Base-by-base conservation (phyloP, 805 yeast species). In the Metschnikowia lochheadii region DNA sequence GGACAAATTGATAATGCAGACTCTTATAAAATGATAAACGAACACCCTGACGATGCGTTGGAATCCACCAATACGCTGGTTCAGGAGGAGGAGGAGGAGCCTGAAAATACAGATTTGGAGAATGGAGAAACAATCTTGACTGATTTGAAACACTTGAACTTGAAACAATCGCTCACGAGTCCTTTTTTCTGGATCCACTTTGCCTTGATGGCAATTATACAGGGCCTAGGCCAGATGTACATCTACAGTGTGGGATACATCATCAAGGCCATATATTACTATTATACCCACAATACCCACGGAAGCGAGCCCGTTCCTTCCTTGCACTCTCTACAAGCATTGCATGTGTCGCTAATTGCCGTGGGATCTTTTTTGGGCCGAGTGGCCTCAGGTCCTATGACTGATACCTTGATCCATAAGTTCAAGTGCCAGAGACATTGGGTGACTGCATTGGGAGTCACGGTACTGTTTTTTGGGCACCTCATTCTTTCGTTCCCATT, bases 211-310 rank as follows among this genome's bases (percentile, higher is more conserved):
- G 59, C 70, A 1, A 53, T 67, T 15, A 55, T 65, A n/a, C 73
- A 68, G 55, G 73, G 73, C 6, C 57, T 68, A 49, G 72, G 73
- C 11, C 73, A 68, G 54, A 67, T 68, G 72, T 68, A 68, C 53
- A 68, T 68, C 11, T 68, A 62, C 49, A 64, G 67, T 21, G 64
- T 68, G 46, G 73, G 73, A 2, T 68, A 56, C 44, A 56, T 68
- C 13, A 48, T 66, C 21, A 65, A 67, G 52, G 72, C 72, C 8
- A 38, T 67, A 2, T 60, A 62, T 49, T 45, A 49, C 39, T 46
- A 36, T 21, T 48, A 20, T n/a, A 20, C 21, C 3, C 49, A 44
- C 15, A 23, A 11, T 6, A 31, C 39, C 5, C 34, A 21, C 7
- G 33, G 17, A 15, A 18, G 18, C 32, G 26, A 44, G 32, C 21